Percentiles rank a stretch among this genome's conserved stretches.
Evolutionary conservation across 352 stramenopile genomes (phyloP).

Genomic region (Aphanomyces stellatus): DNA sequence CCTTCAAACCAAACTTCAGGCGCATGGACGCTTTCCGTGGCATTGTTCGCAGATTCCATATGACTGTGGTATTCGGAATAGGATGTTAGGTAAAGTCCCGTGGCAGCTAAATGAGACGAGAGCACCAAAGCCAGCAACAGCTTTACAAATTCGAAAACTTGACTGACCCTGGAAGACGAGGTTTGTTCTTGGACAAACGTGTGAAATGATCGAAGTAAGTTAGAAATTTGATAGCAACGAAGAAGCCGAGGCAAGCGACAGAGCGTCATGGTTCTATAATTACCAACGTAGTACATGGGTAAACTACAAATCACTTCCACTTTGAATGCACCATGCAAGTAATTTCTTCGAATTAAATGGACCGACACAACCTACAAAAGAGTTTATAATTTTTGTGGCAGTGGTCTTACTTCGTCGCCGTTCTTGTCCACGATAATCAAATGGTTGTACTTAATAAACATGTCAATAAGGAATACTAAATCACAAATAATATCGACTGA

Average conservation of each 20-base stretch:
- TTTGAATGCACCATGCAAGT: slow-evolving; percentile 25
- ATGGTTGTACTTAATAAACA: slow-evolving; percentile 29
- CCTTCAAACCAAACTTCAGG: slow-evolving; percentile 45
- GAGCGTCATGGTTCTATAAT: slow-evolving; percentile 30
- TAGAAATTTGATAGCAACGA: slow-evolving; percentile 23
- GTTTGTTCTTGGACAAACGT: slow-evolving; percentile 20
- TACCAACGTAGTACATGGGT: slow-evolving; percentile 33
- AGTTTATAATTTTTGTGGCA: not conserved
- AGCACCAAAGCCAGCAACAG: not conserved
- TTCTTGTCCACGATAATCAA: slow-evolving; percentile 22
- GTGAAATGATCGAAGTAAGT: slow-evolving; percentile 25
- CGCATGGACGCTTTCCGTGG: not conserved
- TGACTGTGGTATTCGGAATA: not conserved
- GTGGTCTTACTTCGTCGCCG: slow-evolving; percentile 1
- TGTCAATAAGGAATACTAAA: slow-evolving; percentile 25
- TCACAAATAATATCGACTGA: slow-evolving; percentile 27
- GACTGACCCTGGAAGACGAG: not conserved
- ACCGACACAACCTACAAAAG: slow-evolving; percentile 10
- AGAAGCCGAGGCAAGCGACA: slow-evolving; percentile 27
- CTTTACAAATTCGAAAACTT: slow-evolving; percentile 8
- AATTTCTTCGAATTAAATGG: slow-evolving; percentile 24
- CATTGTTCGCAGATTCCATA: not conserved
- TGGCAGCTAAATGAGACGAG: not conserved
- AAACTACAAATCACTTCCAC: slow-evolving; percentile 22
- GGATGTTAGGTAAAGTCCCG: slow-evolving; percentile 4